Conservation (phyloP, 495 filamentous ascomycete genomes). For the Talaromyces proteolyticus region DNA sequence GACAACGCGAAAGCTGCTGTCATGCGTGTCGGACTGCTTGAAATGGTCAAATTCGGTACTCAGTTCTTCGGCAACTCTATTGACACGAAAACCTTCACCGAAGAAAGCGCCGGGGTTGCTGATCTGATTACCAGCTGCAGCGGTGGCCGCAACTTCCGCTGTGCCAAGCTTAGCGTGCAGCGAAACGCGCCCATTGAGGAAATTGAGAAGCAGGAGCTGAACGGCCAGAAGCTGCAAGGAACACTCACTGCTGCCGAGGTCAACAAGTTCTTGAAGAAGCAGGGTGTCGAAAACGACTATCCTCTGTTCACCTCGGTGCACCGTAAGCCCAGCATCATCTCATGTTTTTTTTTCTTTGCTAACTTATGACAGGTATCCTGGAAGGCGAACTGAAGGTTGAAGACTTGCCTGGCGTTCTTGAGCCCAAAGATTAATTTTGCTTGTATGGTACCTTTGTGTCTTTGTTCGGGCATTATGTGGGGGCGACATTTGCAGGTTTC, state of each 20-base stretch:
- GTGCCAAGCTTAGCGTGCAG: conserved; percentile 83
- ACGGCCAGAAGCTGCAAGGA: conserved; percentile 96
- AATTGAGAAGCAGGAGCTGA: conserved; percentile 83
- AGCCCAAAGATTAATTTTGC: background rate
- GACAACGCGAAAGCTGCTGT: conserved; percentile 96
- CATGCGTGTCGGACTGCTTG: conserved; percentile 89
- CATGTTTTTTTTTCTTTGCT: background rate
- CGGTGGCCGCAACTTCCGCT: conserved; percentile 88
- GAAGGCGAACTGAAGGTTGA: conserved; percentile 34
- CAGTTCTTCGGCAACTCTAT: conserved; percentile 83
- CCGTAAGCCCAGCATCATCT: conserved; percentile 23
- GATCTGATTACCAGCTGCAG: conserved; percentile 93
- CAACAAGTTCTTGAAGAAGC: conserved; percentile 74
- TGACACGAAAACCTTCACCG: conserved; percentile 78
- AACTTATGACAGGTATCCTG: conserved; percentile 27
- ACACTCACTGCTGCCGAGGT: conserved; percentile 89
- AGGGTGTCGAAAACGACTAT: conserved; percentile 73
- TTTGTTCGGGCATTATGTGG: no score
- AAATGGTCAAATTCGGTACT: conserved; percentile 93
- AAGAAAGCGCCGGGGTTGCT: conserved; percentile 92
- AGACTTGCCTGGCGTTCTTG: conserved; percentile 27
- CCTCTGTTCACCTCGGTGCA: conserved; percentile 87
- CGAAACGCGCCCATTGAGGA: conserved; percentile 73
- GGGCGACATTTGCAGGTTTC: background rate
- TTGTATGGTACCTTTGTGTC: no score